Evolutionary conservation across 371 early-diverging fungal genomes (phyloP), one percentile per base, ranked within the genome.

Genomic region (Dentiscutata heterogama): DNA sequence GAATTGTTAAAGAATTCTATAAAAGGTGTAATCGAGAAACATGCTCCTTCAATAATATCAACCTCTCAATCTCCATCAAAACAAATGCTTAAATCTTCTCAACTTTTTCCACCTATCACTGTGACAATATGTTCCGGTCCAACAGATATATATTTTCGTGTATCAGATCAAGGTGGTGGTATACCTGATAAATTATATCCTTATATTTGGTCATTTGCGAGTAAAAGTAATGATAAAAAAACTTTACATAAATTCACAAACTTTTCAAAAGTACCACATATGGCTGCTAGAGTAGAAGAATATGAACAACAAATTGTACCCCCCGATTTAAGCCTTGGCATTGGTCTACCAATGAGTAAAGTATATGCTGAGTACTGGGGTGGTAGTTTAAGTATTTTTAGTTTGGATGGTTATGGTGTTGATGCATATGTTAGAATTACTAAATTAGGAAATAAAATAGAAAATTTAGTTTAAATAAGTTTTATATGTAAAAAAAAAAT

Each of bases 111-210:
- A 53, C 94, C 97, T 1, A 94, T 97, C 70, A 88, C 90, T 67
- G 93, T 97, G 31, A 97, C 98, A 2, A 91, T 97, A 46, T 95
- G 95, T 82, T 90, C 90, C 42, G 92, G 92, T 68, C 90, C 88
- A 39, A 88, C 89, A 3, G 94, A 95, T 84, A 89, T 97, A n/a
- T 93, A 93, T 61, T 95, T 97, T 84, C 94, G 99, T 31, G 88
- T 99, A 20, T 96, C 96, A 1, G 98, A 98, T 86, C 93, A 94
- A 86, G 96, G 96, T 63, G 97, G 97, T 53, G 98, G 98, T 18
- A 95, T 97, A 83, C 84, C 87, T 25, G 86, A 89, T 39, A 88
- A 90, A 4, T 84, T 91, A 42, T 92, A 93, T 80, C 87, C 88
- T 1, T 88, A 91, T 65, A 81, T 98, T 14, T 98, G 96, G 96